Evolutionary conservation across 2,329 filamentous ascomycete genomes (phyloP).

Genomic region (Cryphonectria carpinicola): DNA sequence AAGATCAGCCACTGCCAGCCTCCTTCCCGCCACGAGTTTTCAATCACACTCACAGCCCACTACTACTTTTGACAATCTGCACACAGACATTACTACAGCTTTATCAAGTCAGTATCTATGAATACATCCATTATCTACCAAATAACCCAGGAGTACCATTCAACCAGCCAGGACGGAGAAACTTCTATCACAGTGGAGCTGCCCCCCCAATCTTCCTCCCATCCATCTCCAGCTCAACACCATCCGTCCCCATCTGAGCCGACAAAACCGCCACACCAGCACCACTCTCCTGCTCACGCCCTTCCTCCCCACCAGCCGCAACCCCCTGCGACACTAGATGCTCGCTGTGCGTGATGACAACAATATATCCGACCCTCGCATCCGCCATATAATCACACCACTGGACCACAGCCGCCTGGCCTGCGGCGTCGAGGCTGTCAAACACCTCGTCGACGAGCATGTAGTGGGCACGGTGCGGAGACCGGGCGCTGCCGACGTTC

Average conservation of each 20-base stretch:
- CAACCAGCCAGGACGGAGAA: neutral
- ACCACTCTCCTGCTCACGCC: neutral
- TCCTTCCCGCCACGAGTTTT: too few species aligned
- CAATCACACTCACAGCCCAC: too few species aligned
- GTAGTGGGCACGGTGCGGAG: conserved; percentile 38
- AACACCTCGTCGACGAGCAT: conserved; percentile 42
- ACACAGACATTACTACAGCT: too few species aligned
- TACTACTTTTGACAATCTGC: too few species aligned
- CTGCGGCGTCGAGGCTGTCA: conserved; percentile 38
- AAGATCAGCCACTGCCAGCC: too few species aligned
- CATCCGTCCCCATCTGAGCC: neutral
- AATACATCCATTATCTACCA: too few species aligned
- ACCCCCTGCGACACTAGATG: conserved; percentile 8
- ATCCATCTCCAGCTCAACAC: conserved; percentile 1
- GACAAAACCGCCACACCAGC: neutral
- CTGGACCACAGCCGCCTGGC: conserved; percentile 36
- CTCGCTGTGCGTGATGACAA: conserved; percentile 20
- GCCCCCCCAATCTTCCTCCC: neutral
- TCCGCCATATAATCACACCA: conserved; percentile 14
- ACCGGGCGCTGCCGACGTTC: conserved; percentile 35
- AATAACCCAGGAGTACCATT: too few species aligned
- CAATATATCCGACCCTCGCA: conserved; percentile 9
- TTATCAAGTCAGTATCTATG: too few species aligned
- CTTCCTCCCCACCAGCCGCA: neutral
- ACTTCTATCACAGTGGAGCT: neutral